phyloP scores from a whole-genome alignment of 345 rosid species.

The Rhizophora mangle region DNA sequence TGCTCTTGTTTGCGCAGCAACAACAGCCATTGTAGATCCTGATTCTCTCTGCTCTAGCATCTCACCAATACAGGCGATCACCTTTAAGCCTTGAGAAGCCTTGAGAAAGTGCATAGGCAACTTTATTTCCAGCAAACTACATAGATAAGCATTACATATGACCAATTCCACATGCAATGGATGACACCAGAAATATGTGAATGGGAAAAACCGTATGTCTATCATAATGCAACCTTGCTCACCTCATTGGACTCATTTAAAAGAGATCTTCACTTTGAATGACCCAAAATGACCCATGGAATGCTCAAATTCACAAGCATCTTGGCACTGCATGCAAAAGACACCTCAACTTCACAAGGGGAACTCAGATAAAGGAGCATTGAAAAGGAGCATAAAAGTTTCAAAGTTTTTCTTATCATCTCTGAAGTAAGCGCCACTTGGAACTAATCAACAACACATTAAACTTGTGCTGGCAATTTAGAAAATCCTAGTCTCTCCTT shows the following conservation, averaged over 20 bases:
- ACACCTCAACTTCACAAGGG: not conserved
- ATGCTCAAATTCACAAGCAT: conserved; percentile 57
- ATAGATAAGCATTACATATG: conserved; percentile 5
- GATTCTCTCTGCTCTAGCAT: conserved; percentile 70
- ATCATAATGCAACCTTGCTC: not conserved
- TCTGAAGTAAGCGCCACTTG: not conserved
- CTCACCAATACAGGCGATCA: conserved; percentile 71
- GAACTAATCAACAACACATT: not conserved
- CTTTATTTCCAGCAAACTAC: conserved; percentile 68
- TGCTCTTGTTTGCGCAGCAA: conserved; percentile 65
- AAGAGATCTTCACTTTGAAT: conserved; percentile 57
- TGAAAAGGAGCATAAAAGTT: not conserved
- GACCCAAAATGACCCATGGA: conserved; percentile 68
- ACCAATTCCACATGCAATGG: not conserved
- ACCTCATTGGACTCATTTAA: conserved; percentile 54
- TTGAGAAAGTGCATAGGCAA: conserved; percentile 52
- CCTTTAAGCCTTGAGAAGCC: conserved; percentile 64
- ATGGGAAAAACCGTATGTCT: not conserved
- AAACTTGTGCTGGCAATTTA: not conserved
- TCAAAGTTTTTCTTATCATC: not conserved
- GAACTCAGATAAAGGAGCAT: not conserved
- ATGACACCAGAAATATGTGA: not conserved
- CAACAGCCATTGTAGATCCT: conserved; percentile 61
- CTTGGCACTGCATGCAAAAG: conserved; percentile 41
- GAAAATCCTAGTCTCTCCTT: not conserved